Evolutionary conservation across 345 rosid genomes (phyloP).

Genomic region (Brassica juncea): DNA sequence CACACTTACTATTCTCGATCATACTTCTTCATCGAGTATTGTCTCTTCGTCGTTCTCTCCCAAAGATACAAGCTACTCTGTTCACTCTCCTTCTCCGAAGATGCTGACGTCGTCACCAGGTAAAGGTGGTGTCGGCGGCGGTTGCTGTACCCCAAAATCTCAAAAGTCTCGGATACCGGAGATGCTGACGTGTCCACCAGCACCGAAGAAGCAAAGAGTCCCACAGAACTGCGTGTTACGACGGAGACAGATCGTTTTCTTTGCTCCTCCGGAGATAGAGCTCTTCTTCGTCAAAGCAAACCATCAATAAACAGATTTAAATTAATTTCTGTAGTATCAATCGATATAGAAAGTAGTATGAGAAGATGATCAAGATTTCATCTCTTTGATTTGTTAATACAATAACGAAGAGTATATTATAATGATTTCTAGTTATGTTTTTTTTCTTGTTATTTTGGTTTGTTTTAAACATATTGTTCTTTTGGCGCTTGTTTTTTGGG

Average conservation of each 20-base stretch:
- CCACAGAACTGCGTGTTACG: conserved; percentile 45
- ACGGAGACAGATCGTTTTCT: conserved; percentile 82
- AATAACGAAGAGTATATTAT: conserved; percentile 37
- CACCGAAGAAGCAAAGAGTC: conserved; percentile 86
- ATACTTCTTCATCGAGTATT: conserved; percentile 16
- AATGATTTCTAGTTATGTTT: conserved; percentile 18
- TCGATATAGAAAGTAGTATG: conserved; percentile 25
- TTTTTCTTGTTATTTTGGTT: neutral
- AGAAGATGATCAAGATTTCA: conserved; percentile 11
- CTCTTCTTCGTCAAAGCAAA: conserved; percentile 77
- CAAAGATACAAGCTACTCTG: conserved; percentile 23
- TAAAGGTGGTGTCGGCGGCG: conserved; percentile 10
- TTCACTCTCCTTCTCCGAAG: conserved; percentile 28
- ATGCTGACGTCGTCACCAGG: conserved; percentile 23
- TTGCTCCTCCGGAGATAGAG: conserved; percentile 91
- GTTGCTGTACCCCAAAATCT: conserved; percentile 82
- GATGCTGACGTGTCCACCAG: conserved; percentile 84
- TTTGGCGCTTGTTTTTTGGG: conserved; percentile 40
- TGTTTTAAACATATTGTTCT: neutral
- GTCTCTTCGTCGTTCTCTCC: conserved; percentile 34
- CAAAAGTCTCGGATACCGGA: conserved; percentile 73
- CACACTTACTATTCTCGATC: conserved; percentile 13
- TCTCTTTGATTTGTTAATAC: conserved; percentile 35
- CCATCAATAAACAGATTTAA: conserved; percentile 19
- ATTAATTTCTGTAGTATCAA: conserved; percentile 3